A percentile compares a stretch with the other conserved stretches of the same genome.
These are phyloP conservation scores for Colletotrichum ledebouriae DNA, from an alignment of 2,329 filamentous ascomycete genomes.

Conservation along the genomic window DNA sequence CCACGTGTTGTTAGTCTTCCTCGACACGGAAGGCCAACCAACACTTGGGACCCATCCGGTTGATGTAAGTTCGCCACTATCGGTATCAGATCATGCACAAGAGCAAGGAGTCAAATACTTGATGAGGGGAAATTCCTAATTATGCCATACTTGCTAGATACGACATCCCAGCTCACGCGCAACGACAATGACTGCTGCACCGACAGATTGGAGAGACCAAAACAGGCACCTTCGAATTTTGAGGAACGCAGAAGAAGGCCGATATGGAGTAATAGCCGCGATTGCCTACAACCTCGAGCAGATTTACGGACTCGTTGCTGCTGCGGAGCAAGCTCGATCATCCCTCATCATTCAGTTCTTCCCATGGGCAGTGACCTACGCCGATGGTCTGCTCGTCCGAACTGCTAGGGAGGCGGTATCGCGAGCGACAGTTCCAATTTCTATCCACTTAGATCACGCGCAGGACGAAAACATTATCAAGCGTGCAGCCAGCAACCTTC, in stretches of 20 bases:
- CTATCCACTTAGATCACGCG: constrained; percentile 75
- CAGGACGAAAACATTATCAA: constrained; percentile 70
- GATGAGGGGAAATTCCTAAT: not conserved
- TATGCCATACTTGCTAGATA: not conserved
- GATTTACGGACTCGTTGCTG: constrained; percentile 75
- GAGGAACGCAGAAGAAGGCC: constrained; percentile 11
- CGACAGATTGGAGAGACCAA: constrained; percentile 17
- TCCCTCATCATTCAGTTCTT: constrained; percentile 80
- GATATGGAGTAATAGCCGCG: constrained; percentile 66
- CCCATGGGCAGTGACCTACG: constrained; percentile 77
- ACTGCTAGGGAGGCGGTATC: constrained; percentile 69
- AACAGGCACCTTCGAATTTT: constrained; percentile 28
- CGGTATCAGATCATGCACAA: constrained; percentile 5
- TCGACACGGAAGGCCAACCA: constrained; percentile 9
- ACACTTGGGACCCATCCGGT: constrained; percentile 2
- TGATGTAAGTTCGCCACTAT: constrained; percentile 17
- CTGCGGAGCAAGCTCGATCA: constrained; percentile 74
- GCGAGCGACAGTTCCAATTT: constrained; percentile 68
- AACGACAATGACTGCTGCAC: constrained; percentile 15
- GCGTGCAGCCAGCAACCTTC: constrained; percentile 65
- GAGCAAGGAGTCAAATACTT: not conserved
- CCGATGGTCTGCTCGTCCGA: constrained; percentile 65
- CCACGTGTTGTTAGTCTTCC: not conserved
- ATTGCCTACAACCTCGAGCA: constrained; percentile 76
- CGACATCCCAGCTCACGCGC: not conserved